Evolutionary conservation across 345 rosid genomes (phyloP), one percentile per base, ranked within the genome.

Genomic region (Gossypium arboreum): DNA sequence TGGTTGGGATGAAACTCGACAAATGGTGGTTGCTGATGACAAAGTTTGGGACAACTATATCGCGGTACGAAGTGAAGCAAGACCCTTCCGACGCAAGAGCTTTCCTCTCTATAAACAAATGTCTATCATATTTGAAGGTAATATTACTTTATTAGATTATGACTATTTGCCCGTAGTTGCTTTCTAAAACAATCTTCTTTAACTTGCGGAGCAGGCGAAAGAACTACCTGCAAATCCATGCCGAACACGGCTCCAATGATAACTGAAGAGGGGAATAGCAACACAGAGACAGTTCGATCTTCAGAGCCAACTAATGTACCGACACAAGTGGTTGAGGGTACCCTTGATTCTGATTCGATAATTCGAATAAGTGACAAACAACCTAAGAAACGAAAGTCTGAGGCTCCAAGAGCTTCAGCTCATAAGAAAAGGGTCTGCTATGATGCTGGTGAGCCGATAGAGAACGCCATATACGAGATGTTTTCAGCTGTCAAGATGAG

Each of bases 11-110:
- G 82, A 79, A 76, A 79, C 81, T 20, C 75, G 78, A 2, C 75
- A 77, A 77, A 81, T 81, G 84, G 83, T 84, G 6, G 74, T 77
- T 66, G 84, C 84, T 79, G 84, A 81, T 57, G 84, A 81, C 52
- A 74, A 76, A 74, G 79, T 81, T 74, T 76, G 86, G 84, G 84
- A 79, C 55, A 62, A 72, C 79, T 84, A 81, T 74, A 84, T 79
- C 10, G 63, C 72, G 52, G 81, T 79, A 3, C 45, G 75, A 76
- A 73, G 75, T 74, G 86, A 83, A 72, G 82, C 86, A 55, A 81
- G 84, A 20, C 81, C 86, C 25, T 83, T 81, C 27, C 76, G 84
- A n/a, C 71, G 82, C 17, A 83, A 83, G 78, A 78, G 75, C 73
- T 83, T 83, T 63, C 86, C 82, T 3, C 54, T 81, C 29, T 83